Conservation (phyloP, 2,329 filamentous ascomycete genomes). For the Trichoderma oligosporum region DNA sequence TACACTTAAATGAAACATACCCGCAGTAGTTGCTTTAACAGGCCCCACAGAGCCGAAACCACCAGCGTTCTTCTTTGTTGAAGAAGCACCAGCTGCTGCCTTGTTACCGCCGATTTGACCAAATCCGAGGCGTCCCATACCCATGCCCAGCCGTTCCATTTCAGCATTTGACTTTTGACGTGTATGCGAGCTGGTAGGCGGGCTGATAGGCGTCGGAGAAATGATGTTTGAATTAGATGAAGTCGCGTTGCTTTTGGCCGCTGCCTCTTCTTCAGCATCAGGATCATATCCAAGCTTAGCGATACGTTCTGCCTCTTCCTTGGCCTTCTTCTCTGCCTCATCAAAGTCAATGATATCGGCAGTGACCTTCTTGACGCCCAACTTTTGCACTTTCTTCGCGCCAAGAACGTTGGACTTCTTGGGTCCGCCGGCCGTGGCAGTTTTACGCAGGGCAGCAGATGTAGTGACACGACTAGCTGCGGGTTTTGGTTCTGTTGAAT, state of each 20-base stretch:
- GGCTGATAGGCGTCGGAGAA: slow-evolving; percentile 71
- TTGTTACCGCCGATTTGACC: slow-evolving; percentile 72
- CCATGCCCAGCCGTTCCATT: slow-evolving; percentile 86
- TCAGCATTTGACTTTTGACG: slow-evolving; percentile 69
- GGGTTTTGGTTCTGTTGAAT: slow-evolving; percentile 53
- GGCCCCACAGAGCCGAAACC: slow-evolving; percentile 83
- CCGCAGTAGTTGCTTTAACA: slow-evolving; percentile 64
- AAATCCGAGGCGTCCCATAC: slow-evolving; percentile 78
- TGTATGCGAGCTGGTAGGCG: slow-evolving; percentile 53
- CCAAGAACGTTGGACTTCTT: slow-evolving; percentile 84
- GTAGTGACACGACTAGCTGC: slow-evolving; percentile 69
- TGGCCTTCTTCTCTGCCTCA: slow-evolving; percentile 93
- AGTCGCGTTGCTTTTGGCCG: slow-evolving; percentile 43
- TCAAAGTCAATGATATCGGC: slow-evolving; percentile 88
- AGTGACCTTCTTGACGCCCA: slow-evolving; percentile 88
- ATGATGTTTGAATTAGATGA: slow-evolving; percentile 59
- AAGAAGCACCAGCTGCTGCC: slow-evolving; percentile 44
- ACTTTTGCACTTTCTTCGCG: slow-evolving; percentile 77
- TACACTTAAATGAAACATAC: slow-evolving; percentile 43
- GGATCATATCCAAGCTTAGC: slow-evolving; percentile 94
- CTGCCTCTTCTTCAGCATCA: slow-evolving; percentile 68
- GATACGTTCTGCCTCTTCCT: slow-evolving; percentile 94
- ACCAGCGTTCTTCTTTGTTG: slow-evolving; percentile 70
- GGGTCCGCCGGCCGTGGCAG: slow-evolving; percentile 56
- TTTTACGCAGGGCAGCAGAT: slow-evolving; percentile 79